Base-by-base conservation (phyloP, 331 rosid genomes). In the Quercus lobata region DNA sequence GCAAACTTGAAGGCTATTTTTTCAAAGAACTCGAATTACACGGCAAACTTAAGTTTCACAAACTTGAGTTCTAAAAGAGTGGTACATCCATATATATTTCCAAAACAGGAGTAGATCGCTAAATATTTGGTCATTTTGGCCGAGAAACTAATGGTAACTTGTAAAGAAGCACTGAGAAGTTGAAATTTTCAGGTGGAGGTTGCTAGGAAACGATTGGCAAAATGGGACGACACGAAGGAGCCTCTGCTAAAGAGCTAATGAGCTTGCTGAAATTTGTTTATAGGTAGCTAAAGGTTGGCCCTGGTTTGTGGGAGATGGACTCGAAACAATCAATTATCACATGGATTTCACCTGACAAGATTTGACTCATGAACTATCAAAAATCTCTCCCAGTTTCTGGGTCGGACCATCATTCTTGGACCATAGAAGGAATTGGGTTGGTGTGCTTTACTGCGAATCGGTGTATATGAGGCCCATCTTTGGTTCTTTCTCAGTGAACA, bases 141-240 rank as follows among this genome's bases (percentile, higher is more conserved):
- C 0, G 29, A 27, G 29, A 30, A 30, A 3, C 61, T 19, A n/a
- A 25, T 57, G 63, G 63, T 57, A n/a, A 8, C 46, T 41, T 6
- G 9, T 41, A 9, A 57, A 57, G 9, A 57, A 21, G 15, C 29
- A 3, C 29, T 21, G 32, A 10, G 18, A 5, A 8, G 32, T 22
- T 35, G 55, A 7, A 46, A 57, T 32, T 17, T 56, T 72, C 90
- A 91, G 98, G 94, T 93, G 74, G 84, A 82, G 6, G 83, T 29
- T 16, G 82, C 94, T 19, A 76, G 21, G 52, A 56, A 62, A 8
- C 90, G 91, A 54, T 41, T 93, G 84, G 81, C 79, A 24, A 88
- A 86, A 52, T 91, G 93, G 92, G 91, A 88, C 5, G 77, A 72
- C 18, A 57, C 73, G 56, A 78, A 79, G 73, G 74, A 73, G 62